A percentile compares a stretch with the other conserved stretches of the same genome.
Conservation (phyloP, 2,329 filamentous ascomycete genomes). For the Diplodia mutila region DNA sequence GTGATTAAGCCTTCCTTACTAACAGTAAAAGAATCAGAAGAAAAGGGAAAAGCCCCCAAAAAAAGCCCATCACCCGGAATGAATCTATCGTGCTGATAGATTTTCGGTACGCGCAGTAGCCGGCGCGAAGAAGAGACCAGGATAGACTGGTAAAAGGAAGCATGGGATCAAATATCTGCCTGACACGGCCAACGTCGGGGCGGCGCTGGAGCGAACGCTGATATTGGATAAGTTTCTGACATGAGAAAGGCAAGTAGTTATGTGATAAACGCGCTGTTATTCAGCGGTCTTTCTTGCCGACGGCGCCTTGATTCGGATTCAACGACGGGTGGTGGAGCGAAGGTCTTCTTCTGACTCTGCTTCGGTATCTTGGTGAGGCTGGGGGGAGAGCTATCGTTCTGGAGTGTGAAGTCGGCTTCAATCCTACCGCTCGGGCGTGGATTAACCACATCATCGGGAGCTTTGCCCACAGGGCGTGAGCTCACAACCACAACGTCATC, state of each 20-base stretch:
- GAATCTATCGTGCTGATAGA: no score
- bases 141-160: no score
- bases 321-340: background rate
- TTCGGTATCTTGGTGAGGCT: background rate
- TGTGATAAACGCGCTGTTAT: background rate
- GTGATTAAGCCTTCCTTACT: no score
- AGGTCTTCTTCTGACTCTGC: background rate
- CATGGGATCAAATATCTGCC: no score
- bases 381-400: background rate
- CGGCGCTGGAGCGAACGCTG: no score
- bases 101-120: no score
- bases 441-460: background rate
- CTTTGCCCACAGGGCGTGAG: background rate
- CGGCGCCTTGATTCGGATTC: background rate
- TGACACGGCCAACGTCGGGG: no score
- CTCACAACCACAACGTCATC: background rate
- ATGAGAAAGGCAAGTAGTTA: background rate
- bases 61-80: no score
- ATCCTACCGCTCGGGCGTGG: background rate
- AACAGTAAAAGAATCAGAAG: no score
- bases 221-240: no score
- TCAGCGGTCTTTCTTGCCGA: background rate
- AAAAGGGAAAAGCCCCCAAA: no score
- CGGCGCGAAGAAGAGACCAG: no score
- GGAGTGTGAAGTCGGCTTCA: background rate